Percentiles rank a stretch among this genome's conserved stretches.
These are phyloP conservation scores for Phytophthora brassicae DNA, from an alignment of 352 stramenopile genomes.

Conservation along the genomic window DNA sequence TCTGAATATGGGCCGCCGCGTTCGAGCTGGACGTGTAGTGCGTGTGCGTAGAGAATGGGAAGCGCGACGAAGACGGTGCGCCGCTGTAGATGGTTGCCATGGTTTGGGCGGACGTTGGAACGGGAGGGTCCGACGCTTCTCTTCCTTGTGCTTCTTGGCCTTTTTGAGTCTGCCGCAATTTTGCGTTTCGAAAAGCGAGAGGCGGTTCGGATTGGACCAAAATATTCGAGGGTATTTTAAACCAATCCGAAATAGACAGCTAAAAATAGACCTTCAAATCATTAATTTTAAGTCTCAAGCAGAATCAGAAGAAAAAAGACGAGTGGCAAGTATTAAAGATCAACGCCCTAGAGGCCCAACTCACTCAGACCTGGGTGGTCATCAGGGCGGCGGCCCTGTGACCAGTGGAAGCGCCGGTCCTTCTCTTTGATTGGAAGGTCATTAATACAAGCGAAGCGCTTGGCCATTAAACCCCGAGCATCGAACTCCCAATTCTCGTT, in stretches of 20 bases:
- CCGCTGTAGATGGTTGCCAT: slow-evolving; percentile 79
- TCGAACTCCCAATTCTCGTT: slow-evolving; percentile 93
- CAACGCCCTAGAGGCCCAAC: slow-evolving; percentile 26
- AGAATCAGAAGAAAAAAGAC: slow-evolving; percentile 2
- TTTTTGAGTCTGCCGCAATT: slow-evolving; percentile 27
- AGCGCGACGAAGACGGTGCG: slow-evolving; percentile 51
- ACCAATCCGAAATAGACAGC: slow-evolving; percentile 17
- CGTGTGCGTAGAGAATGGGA: slow-evolving; percentile 61
- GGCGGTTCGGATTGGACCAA: slow-evolving; percentile 27
- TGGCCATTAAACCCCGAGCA: slow-evolving; percentile 75
- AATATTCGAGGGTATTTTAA: slow-evolving; percentile 20
- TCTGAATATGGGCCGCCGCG: slow-evolving; percentile 49
- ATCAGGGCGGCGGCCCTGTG: slow-evolving; percentile 49
- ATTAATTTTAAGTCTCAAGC: no score
- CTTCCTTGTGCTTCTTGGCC: slow-evolving; percentile 20
- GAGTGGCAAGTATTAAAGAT: background rate
- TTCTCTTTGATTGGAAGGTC: slow-evolving; percentile 71
- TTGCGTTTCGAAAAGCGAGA: slow-evolving; percentile 13
- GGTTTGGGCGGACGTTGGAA: background rate
- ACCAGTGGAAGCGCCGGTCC: slow-evolving; percentile 74
- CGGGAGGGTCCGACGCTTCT: background rate
- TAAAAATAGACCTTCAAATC: slow-evolving; percentile 19
- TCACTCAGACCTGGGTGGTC: slow-evolving; percentile 45
- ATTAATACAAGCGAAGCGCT: slow-evolving; percentile 88
- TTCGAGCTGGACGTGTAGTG: slow-evolving; percentile 64